Evolutionary conservation across 1,139 yeast genomes (phyloP).

Genomic region (Saccharomyces hybrid): DNA sequence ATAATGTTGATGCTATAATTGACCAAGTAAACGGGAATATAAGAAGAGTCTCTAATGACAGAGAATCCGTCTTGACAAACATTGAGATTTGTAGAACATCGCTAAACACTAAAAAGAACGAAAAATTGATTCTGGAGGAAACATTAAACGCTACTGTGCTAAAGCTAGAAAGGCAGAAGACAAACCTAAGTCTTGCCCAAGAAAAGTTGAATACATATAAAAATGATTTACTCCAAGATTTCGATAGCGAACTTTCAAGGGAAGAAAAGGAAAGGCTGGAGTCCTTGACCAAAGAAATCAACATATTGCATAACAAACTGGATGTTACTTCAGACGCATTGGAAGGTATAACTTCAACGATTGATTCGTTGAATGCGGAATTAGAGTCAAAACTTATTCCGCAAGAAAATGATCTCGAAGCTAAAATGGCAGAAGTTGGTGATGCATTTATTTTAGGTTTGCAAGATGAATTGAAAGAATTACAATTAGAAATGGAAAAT

Average conservation of each 20-base stretch:
- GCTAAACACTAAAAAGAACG: conserved; percentile 38
- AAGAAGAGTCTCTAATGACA: conserved; percentile 38
- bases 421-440: conserved; percentile 13
- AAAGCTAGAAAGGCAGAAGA: conserved; percentile 25
- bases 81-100: conserved; percentile 39
- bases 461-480: conserved; percentile 32
- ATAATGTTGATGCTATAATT: conserved; percentile 39
- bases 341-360: conserved; percentile 43
- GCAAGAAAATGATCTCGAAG: conserved; percentile 26
- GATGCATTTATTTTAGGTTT: conserved; percentile 21
- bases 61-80: conserved; percentile 37
- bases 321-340: conserved; percentile 40
- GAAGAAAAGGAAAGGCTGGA: conserved; percentile 42
- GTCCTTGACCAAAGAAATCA: conserved; percentile 36
- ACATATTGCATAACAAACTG: conserved; percentile 38
- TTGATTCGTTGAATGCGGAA: conserved; percentile 51
- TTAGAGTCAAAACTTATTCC: conserved; percentile 48
- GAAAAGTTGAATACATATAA: conserved; percentile 37
- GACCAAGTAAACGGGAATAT: conserved; percentile 43
- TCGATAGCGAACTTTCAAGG: conserved; percentile 45
- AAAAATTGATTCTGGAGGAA: conserved; percentile 39
- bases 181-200: conserved; percentile 22
- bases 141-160: conserved; percentile 34
- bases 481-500: conserved; percentile 15
- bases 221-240: conserved; percentile 48